Evolutionary conservation across 768 basidiomycete genomes (phyloP).

Genomic region (Galerina sulciceps): DNA sequence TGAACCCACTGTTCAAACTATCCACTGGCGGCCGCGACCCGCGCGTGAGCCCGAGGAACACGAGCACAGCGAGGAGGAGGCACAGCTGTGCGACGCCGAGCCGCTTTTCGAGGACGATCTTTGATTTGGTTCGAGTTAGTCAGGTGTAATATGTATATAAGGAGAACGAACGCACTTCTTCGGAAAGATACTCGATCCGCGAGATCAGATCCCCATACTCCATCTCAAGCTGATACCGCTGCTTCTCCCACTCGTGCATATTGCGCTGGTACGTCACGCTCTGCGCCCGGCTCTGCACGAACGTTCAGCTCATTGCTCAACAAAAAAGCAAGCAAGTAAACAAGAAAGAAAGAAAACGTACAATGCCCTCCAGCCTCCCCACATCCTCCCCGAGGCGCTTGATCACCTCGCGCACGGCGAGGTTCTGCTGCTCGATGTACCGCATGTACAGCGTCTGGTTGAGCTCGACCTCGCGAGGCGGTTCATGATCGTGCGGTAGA

Average conservation of each 20-base stretch:
- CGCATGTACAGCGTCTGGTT: slow-evolving; percentile 84
- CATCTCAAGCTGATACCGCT: slow-evolving; percentile 64
- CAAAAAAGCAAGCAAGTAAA: neutral
- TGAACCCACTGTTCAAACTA: slow-evolving; percentile 24
- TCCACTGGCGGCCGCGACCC: slow-evolving; percentile 49
- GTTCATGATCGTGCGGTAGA: slow-evolving; percentile 97
- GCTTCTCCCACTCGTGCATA: slow-evolving; percentile 69
- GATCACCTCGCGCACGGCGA: slow-evolving; percentile 74
- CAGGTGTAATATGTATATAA: slow-evolving; percentile 1
- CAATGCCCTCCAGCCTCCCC: slow-evolving; percentile 75
- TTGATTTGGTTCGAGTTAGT: neutral
- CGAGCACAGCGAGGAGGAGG: slow-evolving; percentile 78
- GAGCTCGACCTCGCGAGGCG: slow-evolving; percentile 81
- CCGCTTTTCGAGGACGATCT: slow-evolving; percentile 89
- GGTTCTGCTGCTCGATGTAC: slow-evolving; percentile 90
- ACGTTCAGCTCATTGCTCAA: neutral
- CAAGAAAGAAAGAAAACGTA: slow-evolving; percentile 38
- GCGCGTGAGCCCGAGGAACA: slow-evolving; percentile 87
- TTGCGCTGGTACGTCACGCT: slow-evolving; percentile 67
- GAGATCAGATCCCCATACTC: slow-evolving; percentile 74
- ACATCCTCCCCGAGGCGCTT: slow-evolving; percentile 78
- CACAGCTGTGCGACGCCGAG: slow-evolving; percentile 88
- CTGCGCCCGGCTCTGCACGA: slow-evolving; percentile 69
- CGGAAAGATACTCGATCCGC: slow-evolving; percentile 73
- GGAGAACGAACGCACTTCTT: slow-evolving; percentile 64